Percentiles rank a stretch among this genome's conserved stretches.
These are phyloP conservation scores for Pisolithus marmoratus DNA, from an alignment of 768 basidiomycete species.

Conservation along the genomic window DNA sequence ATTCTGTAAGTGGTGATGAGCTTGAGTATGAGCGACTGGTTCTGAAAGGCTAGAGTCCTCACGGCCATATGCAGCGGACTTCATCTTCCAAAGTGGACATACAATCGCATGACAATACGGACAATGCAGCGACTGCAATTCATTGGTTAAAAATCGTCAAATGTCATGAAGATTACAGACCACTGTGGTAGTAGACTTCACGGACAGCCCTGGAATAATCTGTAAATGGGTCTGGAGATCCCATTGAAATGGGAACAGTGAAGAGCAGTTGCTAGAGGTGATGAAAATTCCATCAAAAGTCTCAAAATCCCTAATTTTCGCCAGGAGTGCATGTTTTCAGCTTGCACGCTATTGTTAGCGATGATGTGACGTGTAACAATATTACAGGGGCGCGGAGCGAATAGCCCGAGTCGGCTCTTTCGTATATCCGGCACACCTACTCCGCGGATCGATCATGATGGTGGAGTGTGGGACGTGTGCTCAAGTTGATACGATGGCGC, in stretches of 20 bases:
- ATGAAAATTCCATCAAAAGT: too few relatives aligned
- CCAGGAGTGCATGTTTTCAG: too few relatives aligned
- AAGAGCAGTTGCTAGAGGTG: neutral
- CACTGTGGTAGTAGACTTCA: neutral
- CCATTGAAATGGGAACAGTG: neutral
- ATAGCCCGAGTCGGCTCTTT: too few relatives aligned
- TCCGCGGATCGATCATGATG: too few relatives aligned
- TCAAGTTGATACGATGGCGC: too few relatives aligned
- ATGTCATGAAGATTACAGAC: neutral
- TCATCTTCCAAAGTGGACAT: constrained; percentile 20
- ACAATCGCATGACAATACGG: constrained; percentile 19
- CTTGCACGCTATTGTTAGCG: too few relatives aligned
- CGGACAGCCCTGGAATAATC: neutral
- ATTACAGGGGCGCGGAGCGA: too few relatives aligned
- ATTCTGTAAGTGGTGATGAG: constrained; percentile 12
- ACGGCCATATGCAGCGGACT: constrained; percentile 14
- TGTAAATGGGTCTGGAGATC: neutral
- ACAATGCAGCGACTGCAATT: constrained; percentile 15
- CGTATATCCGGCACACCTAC: too few relatives aligned
- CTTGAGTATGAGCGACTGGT: neutral
- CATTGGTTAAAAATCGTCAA: neutral
- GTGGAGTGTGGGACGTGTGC: too few relatives aligned
- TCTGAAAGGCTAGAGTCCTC: constrained; percentile 3
- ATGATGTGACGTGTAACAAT: too few relatives aligned
- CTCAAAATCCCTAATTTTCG: too few relatives aligned